Base-by-base conservation (phyloP, 2,329 filamentous ascomycete species). In the Penicillium sp. region DNA sequence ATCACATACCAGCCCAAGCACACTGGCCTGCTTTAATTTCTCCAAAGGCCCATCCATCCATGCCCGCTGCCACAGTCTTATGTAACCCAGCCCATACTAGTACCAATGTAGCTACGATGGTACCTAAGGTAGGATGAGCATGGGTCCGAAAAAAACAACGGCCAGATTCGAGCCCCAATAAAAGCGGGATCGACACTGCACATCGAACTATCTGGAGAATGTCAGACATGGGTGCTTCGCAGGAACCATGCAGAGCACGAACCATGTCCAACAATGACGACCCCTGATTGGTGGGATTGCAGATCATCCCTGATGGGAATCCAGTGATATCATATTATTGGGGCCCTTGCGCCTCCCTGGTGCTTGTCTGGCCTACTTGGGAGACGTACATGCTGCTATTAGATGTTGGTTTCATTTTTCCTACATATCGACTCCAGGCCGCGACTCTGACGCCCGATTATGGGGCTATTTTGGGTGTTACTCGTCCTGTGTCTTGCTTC, bases 1-100 rank as follows among this genome's bases (percentile, higher is more conserved):
- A 33, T 55, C 53, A 55, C 53, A 55, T 55, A 55, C 53, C 53
- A 51, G 35, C 30, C 28, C 47, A 48, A 48, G 26, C 28, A 55
- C 35, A 45, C 47, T 28, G 37, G 38, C 31, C 45, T 42, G 22
- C 40, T 50, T 8, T 36, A 38, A 45, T 50, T 9, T 30, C n/a
- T 38, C 37, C 11, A 44, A 28, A 2, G 2, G 19, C 17, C 16
- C 22, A 17, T 19, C 28, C 11, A 37, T 37, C 33, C 26, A 47
- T 40, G 28, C n/a, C 37, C 33, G 35, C 35, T 49, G 14, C 19
- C 37, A 50, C 28, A 35, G 50, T 37, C n/a, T 42, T 54, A 54
- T 40, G 44, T 54, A 54, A 26, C 48, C n/a, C 10, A 35, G 22
- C 7, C 43, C 14, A 50, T 42, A 30, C 30, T 42, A 48, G 26